Percentiles rank a stretch among this genome's conserved stretches.
Evolutionary conservation across 1,284 basidiomycete genomes (phyloP).

Genomic region (Meira nashicola): DNA sequence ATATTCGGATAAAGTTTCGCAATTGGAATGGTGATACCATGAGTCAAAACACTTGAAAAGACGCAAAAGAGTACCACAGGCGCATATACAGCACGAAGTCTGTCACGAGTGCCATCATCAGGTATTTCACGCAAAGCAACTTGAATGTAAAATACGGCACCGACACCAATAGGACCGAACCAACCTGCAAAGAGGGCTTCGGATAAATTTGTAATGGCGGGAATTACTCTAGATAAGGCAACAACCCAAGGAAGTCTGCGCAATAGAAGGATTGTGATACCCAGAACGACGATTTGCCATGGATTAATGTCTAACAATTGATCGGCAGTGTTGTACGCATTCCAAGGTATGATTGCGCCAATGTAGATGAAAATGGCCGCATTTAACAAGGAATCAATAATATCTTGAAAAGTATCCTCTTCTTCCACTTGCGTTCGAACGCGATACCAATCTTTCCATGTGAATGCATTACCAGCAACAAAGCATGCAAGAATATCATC

Average conservation of each 20-base stretch:
- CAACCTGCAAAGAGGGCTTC: conserved; percentile 48
- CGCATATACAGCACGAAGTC: conserved; percentile 53
- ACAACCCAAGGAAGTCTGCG: conserved; percentile 49
- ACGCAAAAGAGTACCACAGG: conserved; percentile 59
- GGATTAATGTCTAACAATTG: conserved; percentile 29
- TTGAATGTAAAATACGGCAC: conserved; percentile 57
- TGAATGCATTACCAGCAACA: conserved; percentile 53
- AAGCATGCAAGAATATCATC: conserved; percentile 56
- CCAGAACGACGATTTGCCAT: conserved; percentile 48
- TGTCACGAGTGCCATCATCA: conserved; percentile 53
- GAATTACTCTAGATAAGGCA: conserved; percentile 35
- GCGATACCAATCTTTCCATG: conserved; percentile 56
- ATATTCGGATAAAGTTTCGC: conserved; percentile 42
- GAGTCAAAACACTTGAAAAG: conserved; percentile 57
- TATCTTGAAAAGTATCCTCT: conserved; percentile 58
- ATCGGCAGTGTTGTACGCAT: conserved; percentile 17
- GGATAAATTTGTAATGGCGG: conserved; percentile 35
- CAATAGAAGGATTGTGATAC: conserved; percentile 36
- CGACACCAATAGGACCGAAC: conserved; percentile 52
- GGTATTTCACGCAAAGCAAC: conserved; percentile 57
- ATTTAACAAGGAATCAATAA: conserved; percentile 59
- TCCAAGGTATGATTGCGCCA: conserved; percentile 53
- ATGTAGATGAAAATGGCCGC: conserved; percentile 55
- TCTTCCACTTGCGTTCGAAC: conserved; percentile 56
- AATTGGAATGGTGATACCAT: conserved; percentile 53